These are phyloP conservation scores for Debaryomyces udenii DNA, from an alignment of 1,139 yeast genomes.

Conservation along the genomic window DNA sequence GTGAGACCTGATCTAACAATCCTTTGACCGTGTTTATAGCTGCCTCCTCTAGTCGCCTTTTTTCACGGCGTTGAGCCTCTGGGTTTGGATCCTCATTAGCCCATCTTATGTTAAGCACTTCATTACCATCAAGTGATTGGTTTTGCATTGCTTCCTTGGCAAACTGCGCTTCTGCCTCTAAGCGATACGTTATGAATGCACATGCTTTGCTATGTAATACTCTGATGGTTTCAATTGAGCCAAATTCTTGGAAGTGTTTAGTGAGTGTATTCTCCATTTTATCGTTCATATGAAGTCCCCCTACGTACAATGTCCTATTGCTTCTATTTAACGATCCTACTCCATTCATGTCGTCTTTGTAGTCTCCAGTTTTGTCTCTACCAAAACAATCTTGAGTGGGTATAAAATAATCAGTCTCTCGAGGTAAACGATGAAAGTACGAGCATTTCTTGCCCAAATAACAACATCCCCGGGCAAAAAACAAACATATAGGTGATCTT, in stretches of 20 bases:
- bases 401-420: conserved; percentile 44
- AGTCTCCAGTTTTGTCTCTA: conserved; percentile 78
- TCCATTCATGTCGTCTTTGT: conserved; percentile 93
- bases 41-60: conserved; percentile 39
- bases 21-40: conserved; percentile 38
- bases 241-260: conserved; percentile 71
- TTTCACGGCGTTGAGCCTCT: conserved; percentile 55
- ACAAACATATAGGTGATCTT: conserved; percentile 64
- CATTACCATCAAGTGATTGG: conserved; percentile 68
- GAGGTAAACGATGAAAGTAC: conserved; percentile 78
- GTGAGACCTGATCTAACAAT: conserved; percentile 23
- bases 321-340: conserved; percentile 77
- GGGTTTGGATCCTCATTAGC: conserved; percentile 90
- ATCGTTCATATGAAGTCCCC: conserved; percentile 53
- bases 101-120: conserved; percentile 78
- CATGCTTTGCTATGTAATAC: conserved; percentile 66
- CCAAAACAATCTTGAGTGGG: conserved; percentile 91
- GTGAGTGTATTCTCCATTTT: conserved; percentile 34
- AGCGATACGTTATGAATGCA: conserved; percentile 74
- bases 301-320: conserved; percentile 78
- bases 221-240: conserved; percentile 70
- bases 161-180: conserved; percentile 82
- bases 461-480: conserved; percentile 90
- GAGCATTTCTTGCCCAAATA: conserved; percentile 74
- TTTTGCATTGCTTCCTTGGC: conserved; percentile 92